These are phyloP conservation scores for Lolium multiflorum DNA, from an alignment of 176 grass and related monocot species.

Conservation along the genomic window DNA sequence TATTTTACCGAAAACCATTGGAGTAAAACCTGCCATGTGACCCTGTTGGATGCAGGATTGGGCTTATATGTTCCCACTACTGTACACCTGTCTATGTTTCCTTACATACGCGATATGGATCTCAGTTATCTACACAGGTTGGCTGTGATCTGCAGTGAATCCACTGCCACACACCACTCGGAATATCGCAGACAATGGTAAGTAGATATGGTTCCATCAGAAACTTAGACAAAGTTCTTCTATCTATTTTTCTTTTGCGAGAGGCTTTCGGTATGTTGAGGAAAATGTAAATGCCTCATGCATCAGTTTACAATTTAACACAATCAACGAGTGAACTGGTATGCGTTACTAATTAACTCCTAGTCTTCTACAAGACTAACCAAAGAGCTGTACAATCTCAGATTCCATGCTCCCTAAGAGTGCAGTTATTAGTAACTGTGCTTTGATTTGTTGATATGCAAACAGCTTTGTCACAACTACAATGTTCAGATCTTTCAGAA, in stretches of 20 bases:
- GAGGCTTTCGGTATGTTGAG: background rate
- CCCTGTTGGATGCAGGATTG: too few species aligned
- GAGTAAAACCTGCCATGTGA: too few species aligned
- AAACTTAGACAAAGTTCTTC: background rate
- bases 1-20: too few species aligned
- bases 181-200: background rate
- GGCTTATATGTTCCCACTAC: too few species aligned
- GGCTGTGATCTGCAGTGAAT: background rate
- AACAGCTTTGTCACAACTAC: background rate
- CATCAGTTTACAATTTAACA: background rate
- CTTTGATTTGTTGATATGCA: background rate
- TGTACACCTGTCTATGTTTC: too few species aligned
- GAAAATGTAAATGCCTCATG: background rate
- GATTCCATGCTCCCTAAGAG: background rate
- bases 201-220: background rate
- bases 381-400: slow-evolving; percentile 2
- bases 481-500: slow-evolving; percentile 19
- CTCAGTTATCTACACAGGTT: background rate
- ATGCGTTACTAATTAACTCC: background rate
- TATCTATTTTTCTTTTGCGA: background rate
- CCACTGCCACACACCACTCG: background rate
- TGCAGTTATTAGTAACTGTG: background rate
- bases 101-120: background rate
- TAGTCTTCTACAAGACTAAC: background rate
- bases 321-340: background rate